phyloP scores from a whole-genome alignment of 257 asterid species.

The Jaltomata sinuosa region DNA sequence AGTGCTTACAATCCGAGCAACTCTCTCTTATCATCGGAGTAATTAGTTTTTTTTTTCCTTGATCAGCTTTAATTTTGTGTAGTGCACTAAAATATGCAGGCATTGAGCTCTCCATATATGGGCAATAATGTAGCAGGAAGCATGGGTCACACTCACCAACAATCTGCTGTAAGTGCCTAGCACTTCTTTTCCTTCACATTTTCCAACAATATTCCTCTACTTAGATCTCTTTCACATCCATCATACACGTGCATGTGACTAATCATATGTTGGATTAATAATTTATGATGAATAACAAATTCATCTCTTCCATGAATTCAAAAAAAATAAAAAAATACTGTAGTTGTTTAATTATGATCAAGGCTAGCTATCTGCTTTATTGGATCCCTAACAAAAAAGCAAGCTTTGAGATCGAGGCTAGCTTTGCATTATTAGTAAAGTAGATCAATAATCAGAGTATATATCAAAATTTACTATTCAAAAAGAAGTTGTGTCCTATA shows the following conservation, averaged over 20 bases:
- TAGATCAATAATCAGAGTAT: background rate
- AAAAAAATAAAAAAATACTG: background rate
- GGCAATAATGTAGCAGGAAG: conserved; percentile 25
- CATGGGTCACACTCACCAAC: conserved; percentile 39
- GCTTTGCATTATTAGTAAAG: background rate
- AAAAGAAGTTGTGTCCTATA: background rate
- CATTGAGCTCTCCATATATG: conserved; percentile 33
- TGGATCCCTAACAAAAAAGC: conserved; percentile 45
- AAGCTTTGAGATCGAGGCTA: background rate
- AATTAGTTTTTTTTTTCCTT: background rate
- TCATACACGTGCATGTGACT: conserved; percentile 23
- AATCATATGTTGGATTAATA: conserved; percentile 1
- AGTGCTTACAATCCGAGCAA: no score
- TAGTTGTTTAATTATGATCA: background rate
- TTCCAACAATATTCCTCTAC: conserved; percentile 26
- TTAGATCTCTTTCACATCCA: background rate
- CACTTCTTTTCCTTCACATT: conserved; percentile 26
- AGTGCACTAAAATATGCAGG: conserved; percentile 15
- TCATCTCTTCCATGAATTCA: background rate
- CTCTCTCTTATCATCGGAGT: no score
- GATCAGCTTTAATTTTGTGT: background rate
- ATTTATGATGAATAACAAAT: conserved; percentile 26
- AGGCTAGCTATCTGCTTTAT: no score
- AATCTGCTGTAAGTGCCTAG: conserved; percentile 48
- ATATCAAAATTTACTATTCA: background rate